Percentiles rank a stretch among this genome's conserved stretches.
Conservation (phyloP, 2,329 filamentous ascomycete species). For the Diaporthe eres region DNA sequence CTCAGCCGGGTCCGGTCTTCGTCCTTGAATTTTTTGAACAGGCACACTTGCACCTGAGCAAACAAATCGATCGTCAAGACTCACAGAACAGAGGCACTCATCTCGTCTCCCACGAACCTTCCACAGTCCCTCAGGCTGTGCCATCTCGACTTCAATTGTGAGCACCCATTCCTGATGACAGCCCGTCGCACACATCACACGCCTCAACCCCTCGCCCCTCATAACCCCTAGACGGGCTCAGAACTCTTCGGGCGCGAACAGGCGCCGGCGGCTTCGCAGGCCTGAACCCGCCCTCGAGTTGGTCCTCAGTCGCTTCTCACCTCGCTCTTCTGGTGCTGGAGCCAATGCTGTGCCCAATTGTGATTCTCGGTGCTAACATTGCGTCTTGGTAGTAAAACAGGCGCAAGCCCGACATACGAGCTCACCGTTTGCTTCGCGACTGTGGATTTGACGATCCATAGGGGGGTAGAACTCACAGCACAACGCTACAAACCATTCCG, state of each 20-base stretch:
- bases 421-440: conserved; percentile 39
- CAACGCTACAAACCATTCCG: conserved; percentile 28
- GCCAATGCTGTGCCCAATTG: conserved; percentile 31
- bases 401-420: conserved; percentile 36
- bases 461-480: conserved; percentile 32
- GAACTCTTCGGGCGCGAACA: not conserved
- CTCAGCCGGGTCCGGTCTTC: conserved; percentile 34
- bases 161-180: conserved; percentile 4
- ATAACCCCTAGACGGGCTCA: not conserved
- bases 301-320: not conserved
- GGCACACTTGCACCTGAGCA: conserved; percentile 31
- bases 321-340: not conserved
- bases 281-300: not conserved
- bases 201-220: conserved; percentile 29
- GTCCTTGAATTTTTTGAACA: conserved; percentile 42
- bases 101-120: conserved; percentile 16
- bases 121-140: conserved; percentile 26
- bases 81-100: conserved; percentile 18
- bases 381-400: conserved; percentile 28
- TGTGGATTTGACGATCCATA: conserved; percentile 40
- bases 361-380: conserved; percentile 37
- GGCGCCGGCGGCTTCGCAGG: not conserved
- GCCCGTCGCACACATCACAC: not conserved
- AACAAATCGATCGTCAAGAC: not conserved
- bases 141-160: conserved; percentile 33